Base-by-base conservation (phyloP, 768 basidiomycete species). In the Mycena galericulata region DNA sequence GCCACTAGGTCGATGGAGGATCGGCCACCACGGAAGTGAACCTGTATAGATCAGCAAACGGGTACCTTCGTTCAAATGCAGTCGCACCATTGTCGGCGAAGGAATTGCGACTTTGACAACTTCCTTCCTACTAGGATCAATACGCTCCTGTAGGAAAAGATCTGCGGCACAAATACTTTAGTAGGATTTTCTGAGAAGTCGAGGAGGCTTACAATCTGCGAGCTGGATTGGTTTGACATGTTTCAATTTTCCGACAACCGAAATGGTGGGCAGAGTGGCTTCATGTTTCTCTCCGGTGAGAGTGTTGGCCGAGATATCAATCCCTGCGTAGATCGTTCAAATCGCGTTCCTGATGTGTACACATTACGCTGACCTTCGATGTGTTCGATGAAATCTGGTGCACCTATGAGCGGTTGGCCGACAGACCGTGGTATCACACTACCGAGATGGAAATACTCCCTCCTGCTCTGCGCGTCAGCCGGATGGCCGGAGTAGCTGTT, bases 371-470 rank as follows among this genome's bases (percentile, higher is more conserved):
- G 6, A 59, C 66, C 72, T 54, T 70, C 62, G 40, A 73, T 56
- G 38, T 70, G 68, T 38, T 73, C 62, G 22, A 73, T 68, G 50
- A 73, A 73, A 60, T 73, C 72, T 70, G 29, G 30, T 3, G 53
- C 20, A 27, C 4, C 7, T 27, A 7, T 54, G 29, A 62, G 26
- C 20, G n/a, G 20, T 15, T 3, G 6, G 22, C 36, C 17, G 29
- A 34, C n/a, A 26, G 24, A 29, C 14, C 3, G 27, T 9, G n/a
- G 4, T 5, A 9, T 30, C 34, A 17, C n/a, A 50, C 79, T 34
- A 83, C 81, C 82, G 38, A 67, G 65, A 65, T 69, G 72, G 47
- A 70, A 73, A 53, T 69, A 70, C 59, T 70, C 68, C 11, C 72
- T 41, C 59, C 70, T 68, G 22, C 55, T 30, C 22, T 12, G 9